phyloP scores from a whole-genome alignment of 2,329 filamentous ascomycete genomes.

The Knufia fluminis region DNA sequence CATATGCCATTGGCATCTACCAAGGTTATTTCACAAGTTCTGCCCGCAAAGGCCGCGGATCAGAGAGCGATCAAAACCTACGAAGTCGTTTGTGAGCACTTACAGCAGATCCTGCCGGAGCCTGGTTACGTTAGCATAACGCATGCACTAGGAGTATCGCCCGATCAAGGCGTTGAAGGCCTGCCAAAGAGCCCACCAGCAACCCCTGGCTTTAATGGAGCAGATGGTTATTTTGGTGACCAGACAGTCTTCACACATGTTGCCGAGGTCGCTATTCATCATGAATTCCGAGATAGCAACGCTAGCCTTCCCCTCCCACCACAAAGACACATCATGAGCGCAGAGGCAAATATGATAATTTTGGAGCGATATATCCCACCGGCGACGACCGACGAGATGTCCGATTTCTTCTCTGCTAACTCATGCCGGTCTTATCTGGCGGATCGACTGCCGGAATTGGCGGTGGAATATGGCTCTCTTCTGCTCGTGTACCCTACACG shows the following conservation, averaged over 20 bases:
- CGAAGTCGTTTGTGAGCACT: slow-evolving; percentile 6
- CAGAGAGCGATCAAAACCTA: slow-evolving; percentile 6
- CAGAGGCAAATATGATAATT: slow-evolving; percentile 50
- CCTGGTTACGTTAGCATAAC: slow-evolving; percentile 54
- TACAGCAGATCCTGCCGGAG: slow-evolving; percentile 3
- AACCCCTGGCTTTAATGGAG: slow-evolving; percentile 42
- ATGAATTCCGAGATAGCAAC: slow-evolving; percentile 41
- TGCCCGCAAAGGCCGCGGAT: slow-evolving; percentile 4
- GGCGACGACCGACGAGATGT: slow-evolving; percentile 48
- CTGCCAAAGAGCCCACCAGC: slow-evolving; percentile 54
- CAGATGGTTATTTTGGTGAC: slow-evolving; percentile 50
- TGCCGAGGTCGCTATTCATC: slow-evolving; percentile 50
- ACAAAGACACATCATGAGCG: slow-evolving; percentile 46
- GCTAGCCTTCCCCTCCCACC: neutral
- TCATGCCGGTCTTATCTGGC: slow-evolving; percentile 49
- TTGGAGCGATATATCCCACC: slow-evolving; percentile 60
- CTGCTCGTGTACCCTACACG: slow-evolving; percentile 55
- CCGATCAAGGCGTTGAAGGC: slow-evolving; percentile 44
- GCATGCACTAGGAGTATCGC: slow-evolving; percentile 50
- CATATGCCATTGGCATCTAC: neutral
- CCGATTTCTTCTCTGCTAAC: slow-evolving; percentile 45
- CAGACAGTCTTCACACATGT: slow-evolving; percentile 52
- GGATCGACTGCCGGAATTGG: slow-evolving; percentile 53
- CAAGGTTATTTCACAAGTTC: slow-evolving; percentile 7
- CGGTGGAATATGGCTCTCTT: slow-evolving; percentile 47